These are phyloP conservation scores for Sarocladium oryzae DNA, from an alignment of 2,329 filamentous ascomycete genomes.

Conservation along the genomic window DNA sequence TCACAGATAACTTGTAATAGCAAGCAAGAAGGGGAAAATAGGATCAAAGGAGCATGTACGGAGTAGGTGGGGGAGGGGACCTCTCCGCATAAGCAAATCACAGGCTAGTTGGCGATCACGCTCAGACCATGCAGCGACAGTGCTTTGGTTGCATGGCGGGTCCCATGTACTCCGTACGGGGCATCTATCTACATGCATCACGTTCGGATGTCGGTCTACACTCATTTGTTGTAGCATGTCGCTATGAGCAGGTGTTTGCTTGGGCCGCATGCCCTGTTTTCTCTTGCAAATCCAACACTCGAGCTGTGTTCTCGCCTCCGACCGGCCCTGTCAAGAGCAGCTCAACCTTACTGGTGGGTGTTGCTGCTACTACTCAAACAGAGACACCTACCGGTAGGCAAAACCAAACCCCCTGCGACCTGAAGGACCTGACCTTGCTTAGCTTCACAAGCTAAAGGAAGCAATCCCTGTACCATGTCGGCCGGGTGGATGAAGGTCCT, in stretches of 20 bases:
- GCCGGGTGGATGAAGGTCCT: conserved; percentile 5
- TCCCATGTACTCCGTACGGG: no score
- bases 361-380: no score
- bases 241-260: no score
- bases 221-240: no score
- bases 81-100: conserved; percentile 8
- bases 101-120: conserved; percentile 7
- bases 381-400: no score
- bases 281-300: no score
- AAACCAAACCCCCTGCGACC: background rate
- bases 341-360: no score
- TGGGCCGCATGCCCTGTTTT: no score
- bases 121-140: background rate
- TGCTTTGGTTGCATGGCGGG: background rate
- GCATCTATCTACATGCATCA: background rate
- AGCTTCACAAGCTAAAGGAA: background rate
- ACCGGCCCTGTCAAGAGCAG: no score
- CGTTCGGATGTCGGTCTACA: no score
- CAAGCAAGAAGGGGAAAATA: background rate
- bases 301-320: no score
- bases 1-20: no score
- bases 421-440: background rate
- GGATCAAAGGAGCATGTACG: background rate
- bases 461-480: background rate
- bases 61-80: background rate